Evolutionary conservation across 257 asterid species (phyloP).

Genomic region (Anisodus acutangulus): DNA sequence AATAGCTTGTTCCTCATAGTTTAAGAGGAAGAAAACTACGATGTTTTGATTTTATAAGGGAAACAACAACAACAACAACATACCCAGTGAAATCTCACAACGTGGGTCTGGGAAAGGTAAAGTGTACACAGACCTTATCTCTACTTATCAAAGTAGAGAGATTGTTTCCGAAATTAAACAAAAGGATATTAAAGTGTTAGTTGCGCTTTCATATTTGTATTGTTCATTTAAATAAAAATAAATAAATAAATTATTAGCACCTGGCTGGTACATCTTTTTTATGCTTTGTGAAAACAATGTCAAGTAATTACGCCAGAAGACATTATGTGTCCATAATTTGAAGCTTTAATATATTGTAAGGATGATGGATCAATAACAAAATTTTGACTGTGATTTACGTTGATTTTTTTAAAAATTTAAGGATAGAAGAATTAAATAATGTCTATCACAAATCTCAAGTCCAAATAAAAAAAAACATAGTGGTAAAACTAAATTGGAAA

Average conservation of each 20-base stretch:
- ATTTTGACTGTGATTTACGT: not conserved
- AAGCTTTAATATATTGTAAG: not conserved
- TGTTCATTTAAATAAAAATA: not conserved
- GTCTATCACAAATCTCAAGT: not conserved
- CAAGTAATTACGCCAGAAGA: not conserved
- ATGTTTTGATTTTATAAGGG: not conserved
- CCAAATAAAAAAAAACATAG: not conserved
- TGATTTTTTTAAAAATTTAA: not conserved
- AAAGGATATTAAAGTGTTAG: not conserved
- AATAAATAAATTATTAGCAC: no score
- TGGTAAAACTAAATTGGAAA: slow-evolving; percentile 19
- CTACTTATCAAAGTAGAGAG: no score
- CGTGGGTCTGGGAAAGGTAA: no score
- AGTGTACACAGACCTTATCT: no score
- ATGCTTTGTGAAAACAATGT: not conserved
- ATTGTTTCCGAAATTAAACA: not conserved
- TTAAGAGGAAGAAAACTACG: not conserved
- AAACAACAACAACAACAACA: no score
- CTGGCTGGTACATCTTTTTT: no score
- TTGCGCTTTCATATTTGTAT: not conserved
- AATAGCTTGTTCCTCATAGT: no score
- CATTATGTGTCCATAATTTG: not conserved
- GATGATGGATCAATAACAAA: not conserved
- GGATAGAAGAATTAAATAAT: not conserved
- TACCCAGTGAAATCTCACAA: no score